phyloP scores from a whole-genome alignment of 2,329 filamentous ascomycete genomes.

The Aspergillus fumigatus region DNA sequence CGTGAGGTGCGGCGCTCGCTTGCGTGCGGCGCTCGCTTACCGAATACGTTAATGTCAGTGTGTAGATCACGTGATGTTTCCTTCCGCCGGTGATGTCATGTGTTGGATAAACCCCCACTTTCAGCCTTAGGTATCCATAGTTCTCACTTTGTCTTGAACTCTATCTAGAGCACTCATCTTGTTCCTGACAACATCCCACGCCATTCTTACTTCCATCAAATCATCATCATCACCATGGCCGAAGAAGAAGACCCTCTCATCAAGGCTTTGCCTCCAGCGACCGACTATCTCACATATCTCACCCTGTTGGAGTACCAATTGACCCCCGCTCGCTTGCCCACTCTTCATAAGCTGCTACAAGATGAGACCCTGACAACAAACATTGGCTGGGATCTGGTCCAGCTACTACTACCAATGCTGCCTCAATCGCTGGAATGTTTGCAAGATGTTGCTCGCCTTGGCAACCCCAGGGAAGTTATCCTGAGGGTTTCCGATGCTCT shows the following conservation, averaged over 20 bases:
- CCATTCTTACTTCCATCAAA: neutral
- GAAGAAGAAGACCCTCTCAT: constrained; percentile 48
- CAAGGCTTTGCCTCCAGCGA: constrained; percentile 55
- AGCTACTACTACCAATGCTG: constrained; percentile 57
- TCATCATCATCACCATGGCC: constrained; percentile 17
- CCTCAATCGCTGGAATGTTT: constrained; percentile 56
- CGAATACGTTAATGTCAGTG: too few species aligned
- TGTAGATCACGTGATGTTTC: too few species aligned
- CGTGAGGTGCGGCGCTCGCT: too few species aligned
- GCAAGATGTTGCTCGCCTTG: constrained; percentile 56
- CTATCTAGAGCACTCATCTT: neutral
- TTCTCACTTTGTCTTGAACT: neutral
- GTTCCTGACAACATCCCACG: neutral
- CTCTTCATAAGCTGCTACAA: constrained; percentile 56
- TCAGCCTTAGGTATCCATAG: neutral
- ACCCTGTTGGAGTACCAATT: constrained; percentile 63
- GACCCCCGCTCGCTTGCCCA: constrained; percentile 53
- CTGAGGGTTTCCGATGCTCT: constrained; percentile 60
- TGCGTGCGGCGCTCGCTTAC: too few species aligned
- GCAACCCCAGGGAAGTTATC: constrained; percentile 62
- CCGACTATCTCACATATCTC: constrained; percentile 63
- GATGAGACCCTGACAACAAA: constrained; percentile 58
- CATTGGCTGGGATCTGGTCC: constrained; percentile 64
- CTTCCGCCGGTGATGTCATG: neutral
- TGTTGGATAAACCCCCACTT: neutral